A percentile compares a stretch with the other conserved stretches of the same genome.
phyloP scores from a whole-genome alignment of 2,329 filamentous ascomycete species.

The Colletotrichum godetiae region DNA sequence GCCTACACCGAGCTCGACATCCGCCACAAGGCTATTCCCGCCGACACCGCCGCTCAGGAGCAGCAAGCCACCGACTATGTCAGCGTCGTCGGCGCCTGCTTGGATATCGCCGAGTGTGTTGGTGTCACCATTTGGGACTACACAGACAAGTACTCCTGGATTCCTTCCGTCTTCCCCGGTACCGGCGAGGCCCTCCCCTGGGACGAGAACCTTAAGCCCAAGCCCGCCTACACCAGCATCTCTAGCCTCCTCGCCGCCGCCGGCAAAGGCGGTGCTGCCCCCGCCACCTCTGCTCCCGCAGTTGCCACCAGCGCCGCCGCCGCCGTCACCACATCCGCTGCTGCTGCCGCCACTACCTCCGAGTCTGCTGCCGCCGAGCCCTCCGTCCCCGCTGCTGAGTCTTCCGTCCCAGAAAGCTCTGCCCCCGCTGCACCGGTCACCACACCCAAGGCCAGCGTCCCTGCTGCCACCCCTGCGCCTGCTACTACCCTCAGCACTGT shows the following conservation, averaged over 20 bases:
- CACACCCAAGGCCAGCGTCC: not conserved
- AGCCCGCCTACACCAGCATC: conserved; percentile 53
- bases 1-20: conserved; percentile 63
- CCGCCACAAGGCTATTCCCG: conserved; percentile 56
- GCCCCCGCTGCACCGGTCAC: not conserved
- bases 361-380: conserved; percentile 17
- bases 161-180: conserved; percentile 50
- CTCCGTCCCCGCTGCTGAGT: not conserved
- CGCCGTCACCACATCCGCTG: too few relatives aligned
- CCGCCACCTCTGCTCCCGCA: not conserved
- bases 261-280: conserved; percentile 8
- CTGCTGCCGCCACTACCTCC: conserved; percentile 6
- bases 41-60: conserved; percentile 48
- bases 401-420: conserved; percentile 1
- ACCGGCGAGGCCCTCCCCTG: conserved; percentile 51
- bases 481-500: conserved; percentile 23
- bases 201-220: conserved; percentile 49
- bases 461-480: not conserved
- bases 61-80: conserved; percentile 60
- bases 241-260: conserved; percentile 48
- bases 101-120: conserved; percentile 46
- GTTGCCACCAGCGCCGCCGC: not conserved
- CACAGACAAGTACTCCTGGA: conserved; percentile 52
- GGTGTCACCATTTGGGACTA: conserved; percentile 54
- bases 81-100: conserved; percentile 44